A percentile compares a stretch with the other conserved stretches of the same genome.
Evolutionary conservation across 2,329 filamentous ascomycete genomes (phyloP).

Genomic region (Parasarocladium wereldwijsianum): DNA sequence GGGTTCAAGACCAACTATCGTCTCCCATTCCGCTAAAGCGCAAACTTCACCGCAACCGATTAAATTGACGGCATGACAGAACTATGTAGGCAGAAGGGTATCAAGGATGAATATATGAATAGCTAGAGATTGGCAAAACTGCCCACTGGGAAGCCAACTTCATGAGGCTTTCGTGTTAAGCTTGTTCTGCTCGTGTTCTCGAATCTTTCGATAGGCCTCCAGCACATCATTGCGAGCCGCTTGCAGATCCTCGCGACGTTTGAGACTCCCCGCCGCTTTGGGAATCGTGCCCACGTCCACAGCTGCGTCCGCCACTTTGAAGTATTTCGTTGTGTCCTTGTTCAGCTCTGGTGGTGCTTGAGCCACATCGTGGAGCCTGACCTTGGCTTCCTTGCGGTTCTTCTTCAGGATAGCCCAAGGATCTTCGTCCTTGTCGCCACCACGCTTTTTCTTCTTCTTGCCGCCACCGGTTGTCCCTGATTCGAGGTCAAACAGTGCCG

Average conservation of each 20-base stretch:
- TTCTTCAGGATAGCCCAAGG: slow-evolving; percentile 64
- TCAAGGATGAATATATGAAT: no score
- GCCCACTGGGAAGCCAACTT: neutral
- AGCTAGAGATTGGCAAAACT: no score
- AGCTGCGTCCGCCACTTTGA: slow-evolving; percentile 16
- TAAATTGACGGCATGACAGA: no score
- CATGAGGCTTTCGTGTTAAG: slow-evolving; percentile 7
- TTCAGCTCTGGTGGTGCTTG: slow-evolving; percentile 63
- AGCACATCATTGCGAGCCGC: slow-evolving; percentile 19
- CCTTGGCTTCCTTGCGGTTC: slow-evolving; percentile 42
- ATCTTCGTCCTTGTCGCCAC: slow-evolving; percentile 41
- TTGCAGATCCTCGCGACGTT: slow-evolving; percentile 24
- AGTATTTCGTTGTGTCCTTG: slow-evolving; percentile 22
- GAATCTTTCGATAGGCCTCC: slow-evolving; percentile 23
- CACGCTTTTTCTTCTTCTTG: slow-evolving; percentile 26
- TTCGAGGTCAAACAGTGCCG: slow-evolving; percentile 25
- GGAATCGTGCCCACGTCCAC: slow-evolving; percentile 22
- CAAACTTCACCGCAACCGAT: no score
- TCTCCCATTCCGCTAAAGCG: no score
- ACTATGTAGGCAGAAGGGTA: no score
- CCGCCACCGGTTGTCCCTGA: slow-evolving; percentile 13
- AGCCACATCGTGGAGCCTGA: slow-evolving; percentile 44
- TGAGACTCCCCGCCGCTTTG: slow-evolving; percentile 23
- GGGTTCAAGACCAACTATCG: no score
- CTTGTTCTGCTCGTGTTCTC: slow-evolving; percentile 22